Evolutionary conservation across 225 moss, liverwort and hornwort genomes (phyloP), one percentile per base, ranked within the genome.

Genomic region (Physcomitrellopsis africana): DNA sequence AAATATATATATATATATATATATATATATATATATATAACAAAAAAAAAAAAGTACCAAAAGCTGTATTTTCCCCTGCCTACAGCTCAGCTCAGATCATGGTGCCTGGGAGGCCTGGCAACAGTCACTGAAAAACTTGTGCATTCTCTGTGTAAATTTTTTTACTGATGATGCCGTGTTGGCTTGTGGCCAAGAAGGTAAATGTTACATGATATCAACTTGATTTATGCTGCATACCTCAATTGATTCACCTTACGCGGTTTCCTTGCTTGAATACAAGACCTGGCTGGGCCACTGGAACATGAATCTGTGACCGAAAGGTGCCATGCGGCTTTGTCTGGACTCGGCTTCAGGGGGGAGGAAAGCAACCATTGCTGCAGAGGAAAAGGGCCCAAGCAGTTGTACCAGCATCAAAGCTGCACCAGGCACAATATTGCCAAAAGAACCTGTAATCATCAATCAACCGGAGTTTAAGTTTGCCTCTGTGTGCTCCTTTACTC

Each of bases 341-440:
- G 15, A 70, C 63, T 77, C 70, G 16, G 63, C 20, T 63, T 70
- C 46, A 58, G 48, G 43, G 24, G 26, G 19, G 29, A 57, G 46
- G 37, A 48, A 73, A 73, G 42, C 20, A 52, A 41, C 52, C 32
- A 47, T 3, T 8, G 10, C 9, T 7, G 8, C 12, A 19, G 47
- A 26, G 0, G 51, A 51, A 42, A 60, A 37, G 7, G 1, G 60
- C 59, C 60, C 46, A 47, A 13, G 11, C 11, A 49, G 48, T 19
- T 3, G 60, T 72, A 61, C 51, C 29, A 62, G 19, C 60, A n/a
- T 6, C 37, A 72, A 72, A 37, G 49, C 60, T 72, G 51, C 60
- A 60, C 45, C 19, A 15, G 15, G 7, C 1, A 8, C 19, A 3
- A 61, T 18, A 32, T 60, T 2, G 7, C 11, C 26, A n/a, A 70